These are phyloP conservation scores for Wickerhamomyces mucosus DNA, from an alignment of 805 yeast species.

Conservation along the genomic window DNA sequence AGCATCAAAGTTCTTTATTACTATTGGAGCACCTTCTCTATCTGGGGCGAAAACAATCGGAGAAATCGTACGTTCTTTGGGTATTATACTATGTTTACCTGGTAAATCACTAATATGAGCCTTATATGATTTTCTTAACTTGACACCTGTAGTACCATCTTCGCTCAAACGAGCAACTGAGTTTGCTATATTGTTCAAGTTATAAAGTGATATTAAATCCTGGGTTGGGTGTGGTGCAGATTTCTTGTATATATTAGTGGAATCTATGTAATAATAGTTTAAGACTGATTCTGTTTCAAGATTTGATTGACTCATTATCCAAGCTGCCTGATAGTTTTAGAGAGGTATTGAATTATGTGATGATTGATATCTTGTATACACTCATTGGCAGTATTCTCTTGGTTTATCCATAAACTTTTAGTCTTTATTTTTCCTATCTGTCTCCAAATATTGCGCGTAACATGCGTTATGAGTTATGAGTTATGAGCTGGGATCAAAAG, in stretches of 20 bases:
- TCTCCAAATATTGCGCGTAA: too few relatives aligned
- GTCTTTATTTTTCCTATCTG: too few relatives aligned
- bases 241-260: constrained; percentile 20
- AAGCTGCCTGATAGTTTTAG: constrained; percentile 18
- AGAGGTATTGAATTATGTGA: constrained; percentile 9
- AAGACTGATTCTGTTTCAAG: too few relatives aligned
- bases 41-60: constrained; percentile 26
- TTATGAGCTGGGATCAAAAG: too few relatives aligned
- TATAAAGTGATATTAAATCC: constrained; percentile 63
- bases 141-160: constrained; percentile 86
- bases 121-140: constrained; percentile 88
- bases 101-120: constrained; percentile 84
- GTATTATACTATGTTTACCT: constrained; percentile 58
- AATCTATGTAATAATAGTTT: constrained; percentile 33
- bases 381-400: too few relatives aligned
- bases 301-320: too few relatives aligned
- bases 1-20: constrained; percentile 40
- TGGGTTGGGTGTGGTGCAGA: constrained; percentile 62
- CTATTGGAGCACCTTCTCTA: constrained; percentile 29
- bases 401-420: too few relatives aligned
- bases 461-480: too few relatives aligned
- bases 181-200: constrained; percentile 55
- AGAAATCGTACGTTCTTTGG: constrained; percentile 33
- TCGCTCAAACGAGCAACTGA: constrained; percentile 82
- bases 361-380: too few relatives aligned